Evolutionary conservation across 2,329 filamentous ascomycete genomes (phyloP), one percentile per base, ranked within the genome.

Genomic region (Phyllosticta citriasiana): DNA sequence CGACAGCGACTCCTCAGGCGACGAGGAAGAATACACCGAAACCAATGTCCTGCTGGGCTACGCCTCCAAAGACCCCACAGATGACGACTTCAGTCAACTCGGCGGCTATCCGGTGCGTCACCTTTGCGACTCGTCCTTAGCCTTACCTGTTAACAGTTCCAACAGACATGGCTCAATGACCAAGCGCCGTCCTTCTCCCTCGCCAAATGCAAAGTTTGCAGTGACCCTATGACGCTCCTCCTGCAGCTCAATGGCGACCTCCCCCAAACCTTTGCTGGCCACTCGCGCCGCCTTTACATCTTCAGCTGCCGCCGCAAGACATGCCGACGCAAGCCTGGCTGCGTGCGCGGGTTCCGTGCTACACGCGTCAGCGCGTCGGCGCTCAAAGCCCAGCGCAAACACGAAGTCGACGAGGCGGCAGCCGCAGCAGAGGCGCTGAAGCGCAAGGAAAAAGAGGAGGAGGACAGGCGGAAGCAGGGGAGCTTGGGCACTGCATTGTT

Each of bases 11-110:
- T 91, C 87, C 1, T 93, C 89, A 0, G 85, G 80, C 27, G 77
- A 79, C 47, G 88, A 84, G 53, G 86, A 85, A 19, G 53, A 51
- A 61, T 91, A 85, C 64, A 88, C 86, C 19, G 87, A 90, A 73
- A 97, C 94, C 6, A 90, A 88, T 66, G 91, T 97, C 2, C 83
- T 97, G 1, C 82, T 99, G 12, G 94, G 94, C 4, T 99, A 96
- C 73, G 89, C 91, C 2, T 88, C 89, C 1, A 85, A 86, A 71
- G 89, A 96, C 60, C 78, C 85, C 14, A 88, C 86, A 60, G 87
- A 90, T 65, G 93, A 99, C 73, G 82, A 84, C 12, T 87, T 96
- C 70, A 97, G 90, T 74, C 89, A 93, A 66, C 79, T 99, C 10
- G 94, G 94, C 66, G 94, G 94, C 60, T 82, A 80, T 68, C 91